Evolutionary conservation across 768 basidiomycete genomes (phyloP).

Genomic region (Boletus sp.): DNA sequence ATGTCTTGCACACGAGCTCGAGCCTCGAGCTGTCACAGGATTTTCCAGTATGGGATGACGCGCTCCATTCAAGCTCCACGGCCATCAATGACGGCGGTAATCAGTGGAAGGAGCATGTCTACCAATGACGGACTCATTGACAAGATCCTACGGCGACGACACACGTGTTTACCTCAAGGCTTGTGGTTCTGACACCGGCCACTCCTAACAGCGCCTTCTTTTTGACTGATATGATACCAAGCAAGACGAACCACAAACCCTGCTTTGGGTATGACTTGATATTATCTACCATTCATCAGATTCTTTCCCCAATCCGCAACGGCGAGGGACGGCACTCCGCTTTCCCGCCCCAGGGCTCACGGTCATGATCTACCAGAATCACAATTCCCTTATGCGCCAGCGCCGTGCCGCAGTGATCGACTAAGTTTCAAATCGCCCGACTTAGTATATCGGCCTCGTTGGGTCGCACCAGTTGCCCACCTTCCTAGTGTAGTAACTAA

Average conservation of each 20-base stretch:
- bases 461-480: slow-evolving; percentile 11
- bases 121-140: background rate
- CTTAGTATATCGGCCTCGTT: slow-evolving; percentile 13
- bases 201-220: slow-evolving; percentile 13
- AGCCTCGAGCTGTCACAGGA: background rate
- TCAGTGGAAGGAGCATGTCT: background rate
- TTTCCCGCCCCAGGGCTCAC: slow-evolving; percentile 8
- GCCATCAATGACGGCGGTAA: slow-evolving; percentile 10
- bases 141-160: background rate
- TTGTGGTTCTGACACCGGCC: background rate
- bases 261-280: background rate
- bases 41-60: background rate
- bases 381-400: slow-evolving; percentile 2
- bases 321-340: slow-evolving; percentile 22
- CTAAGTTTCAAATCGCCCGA: slow-evolving; percentile 23
- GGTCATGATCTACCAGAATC: slow-evolving; percentile 3
- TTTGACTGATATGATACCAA: background rate
- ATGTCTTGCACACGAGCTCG: background rate
- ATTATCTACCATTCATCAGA: background rate
- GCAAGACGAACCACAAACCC: background rate
- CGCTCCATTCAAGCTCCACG: slow-evolving; percentile 6
- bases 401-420: slow-evolving; percentile 7
- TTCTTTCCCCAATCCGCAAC: background rate
- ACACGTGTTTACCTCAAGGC: slow-evolving; percentile 26
- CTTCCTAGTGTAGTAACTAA: slow-evolving; percentile 11